Percentiles rank a stretch among this genome's conserved stretches.
phyloP scores from a whole-genome alignment of 2,329 filamentous ascomycete genomes.

The Aspergillus sp. region DNA sequence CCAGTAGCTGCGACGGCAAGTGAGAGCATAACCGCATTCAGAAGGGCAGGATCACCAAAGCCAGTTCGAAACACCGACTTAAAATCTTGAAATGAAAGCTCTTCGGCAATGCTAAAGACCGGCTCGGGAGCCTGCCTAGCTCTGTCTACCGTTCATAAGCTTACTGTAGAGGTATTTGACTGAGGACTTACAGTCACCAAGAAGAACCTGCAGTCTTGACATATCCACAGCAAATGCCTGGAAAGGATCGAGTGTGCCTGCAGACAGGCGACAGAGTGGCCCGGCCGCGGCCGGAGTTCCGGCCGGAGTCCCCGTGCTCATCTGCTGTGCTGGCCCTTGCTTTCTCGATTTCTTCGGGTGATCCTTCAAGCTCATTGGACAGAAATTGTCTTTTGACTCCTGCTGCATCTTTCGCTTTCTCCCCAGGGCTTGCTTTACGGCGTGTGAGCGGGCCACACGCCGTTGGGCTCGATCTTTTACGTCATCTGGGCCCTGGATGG shows the following conservation, averaged over 20 bases:
- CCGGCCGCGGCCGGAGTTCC: too few species aligned
- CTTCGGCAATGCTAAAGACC: slow-evolving; percentile 7
- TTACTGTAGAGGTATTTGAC: too few species aligned
- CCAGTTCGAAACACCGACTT: slow-evolving; percentile 1
- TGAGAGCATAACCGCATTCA: slow-evolving; percentile 2
- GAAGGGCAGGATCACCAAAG: slow-evolving; percentile 2
- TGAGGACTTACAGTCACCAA: not conserved
- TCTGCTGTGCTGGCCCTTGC: not conserved
- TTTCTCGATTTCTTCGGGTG: not conserved
- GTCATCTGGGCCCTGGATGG: not conserved
- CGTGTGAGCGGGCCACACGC: slow-evolving; percentile 5
- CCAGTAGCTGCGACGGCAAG: not conserved
- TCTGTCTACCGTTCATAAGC: too few species aligned
- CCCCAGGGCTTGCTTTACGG: not conserved
- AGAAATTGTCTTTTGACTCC: not conserved
- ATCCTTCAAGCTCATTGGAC: not conserved
- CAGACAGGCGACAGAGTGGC: not conserved
- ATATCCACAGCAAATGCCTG: slow-evolving; percentile 6
- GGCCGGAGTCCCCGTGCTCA: not conserved
- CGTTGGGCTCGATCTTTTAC: not conserved
- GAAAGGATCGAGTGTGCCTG: slow-evolving; percentile 1
- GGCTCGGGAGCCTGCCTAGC: slow-evolving; percentile 4
- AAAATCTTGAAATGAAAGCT: slow-evolving; percentile 7
- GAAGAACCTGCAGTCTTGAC: not conserved
- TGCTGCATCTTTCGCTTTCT: slow-evolving; percentile 1